Percentiles rank a stretch among this genome's conserved stretches.
phyloP scores from a whole-genome alignment of 2,329 filamentous ascomycete genomes.

The Fusarium tanahbumbuense region DNA sequence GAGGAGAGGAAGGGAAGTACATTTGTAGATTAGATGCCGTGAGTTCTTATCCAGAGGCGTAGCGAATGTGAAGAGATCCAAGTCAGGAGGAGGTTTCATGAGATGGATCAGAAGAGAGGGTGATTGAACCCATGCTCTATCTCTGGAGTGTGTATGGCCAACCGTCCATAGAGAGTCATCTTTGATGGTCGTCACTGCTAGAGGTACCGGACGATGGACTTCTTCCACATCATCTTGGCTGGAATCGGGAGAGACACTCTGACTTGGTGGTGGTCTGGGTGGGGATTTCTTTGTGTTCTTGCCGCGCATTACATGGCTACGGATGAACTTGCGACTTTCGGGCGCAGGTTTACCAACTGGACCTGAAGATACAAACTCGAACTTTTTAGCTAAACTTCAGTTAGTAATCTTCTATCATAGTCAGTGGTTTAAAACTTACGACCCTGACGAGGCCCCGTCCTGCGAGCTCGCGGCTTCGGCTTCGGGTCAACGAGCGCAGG shows the following conservation, averaged over 20 bases:
- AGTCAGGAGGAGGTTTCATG: conserved; percentile 28
- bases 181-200: not conserved
- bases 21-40: conserved; percentile 31
- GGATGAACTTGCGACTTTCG: conserved; percentile 44
- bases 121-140: conserved; percentile 32
- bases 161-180: conserved; percentile 8
- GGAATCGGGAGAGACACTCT: not conserved
- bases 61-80: conserved; percentile 38
- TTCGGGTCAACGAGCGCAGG: not conserved
- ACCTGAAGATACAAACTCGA: conserved; percentile 47
- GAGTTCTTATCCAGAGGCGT: conserved; percentile 30
- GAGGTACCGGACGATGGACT: not conserved
- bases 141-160: conserved; percentile 1
- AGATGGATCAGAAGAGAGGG: conserved; percentile 28
- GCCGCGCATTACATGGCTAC: conserved; percentile 47
- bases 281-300: conserved; percentile 39
- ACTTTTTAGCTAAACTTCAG: conserved; percentile 32
- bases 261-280: not conserved
- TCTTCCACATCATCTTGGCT: not conserved
- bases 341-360: conserved; percentile 40
- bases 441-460: not conserved
- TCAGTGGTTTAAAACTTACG: conserved; percentile 11
- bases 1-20: not conserved
- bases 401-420: not conserved
- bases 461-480: conserved; percentile 16